These are phyloP conservation scores for Colletotrichum karsti DNA, from an alignment of 2,329 filamentous ascomycete genomes.

Conservation along the genomic window DNA sequence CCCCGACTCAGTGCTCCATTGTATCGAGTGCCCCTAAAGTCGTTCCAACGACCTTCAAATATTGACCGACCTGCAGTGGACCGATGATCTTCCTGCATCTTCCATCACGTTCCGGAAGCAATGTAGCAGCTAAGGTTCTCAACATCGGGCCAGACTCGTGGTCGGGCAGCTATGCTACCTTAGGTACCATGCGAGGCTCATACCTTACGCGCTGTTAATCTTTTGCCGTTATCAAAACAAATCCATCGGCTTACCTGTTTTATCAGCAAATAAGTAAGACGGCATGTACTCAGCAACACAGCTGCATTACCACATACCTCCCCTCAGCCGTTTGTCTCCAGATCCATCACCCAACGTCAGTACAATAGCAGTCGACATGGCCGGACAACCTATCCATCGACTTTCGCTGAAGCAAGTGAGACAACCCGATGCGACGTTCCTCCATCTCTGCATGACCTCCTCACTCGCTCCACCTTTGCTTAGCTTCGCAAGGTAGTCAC, in stretches of 20 bases:
- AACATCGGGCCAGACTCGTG: neutral
- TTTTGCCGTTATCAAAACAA: no score
- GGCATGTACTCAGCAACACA: neutral
- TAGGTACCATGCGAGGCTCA: neutral
- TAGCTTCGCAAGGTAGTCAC: neutral
- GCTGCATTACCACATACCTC: neutral
- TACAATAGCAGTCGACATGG: slow-evolving; percentile 6
- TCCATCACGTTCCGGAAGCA: neutral
- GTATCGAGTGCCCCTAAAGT: no score
- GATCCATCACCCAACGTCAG: neutral
- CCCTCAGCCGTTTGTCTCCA: neutral
- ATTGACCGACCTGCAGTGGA: neutral
- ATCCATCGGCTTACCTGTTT: neutral
- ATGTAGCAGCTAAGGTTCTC: neutral
- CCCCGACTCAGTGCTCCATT: no score
- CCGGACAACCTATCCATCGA: slow-evolving; percentile 12
- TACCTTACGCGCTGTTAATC: neutral
- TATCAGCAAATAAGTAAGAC: neutral
- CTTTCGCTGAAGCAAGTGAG: slow-evolving; percentile 7
- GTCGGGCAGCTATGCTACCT: slow-evolving; percentile 2
- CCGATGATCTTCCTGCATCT: neutral
- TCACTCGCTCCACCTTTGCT: neutral
- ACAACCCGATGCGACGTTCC: slow-evolving; percentile 17
- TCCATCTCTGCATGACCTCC: slow-evolving; percentile 4
- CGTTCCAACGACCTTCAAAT: neutral